Percentiles rank a stretch among this genome's conserved stretches.
phyloP scores from a whole-genome alignment of 306 rosid genomes.

The Mimosa pudica region DNA sequence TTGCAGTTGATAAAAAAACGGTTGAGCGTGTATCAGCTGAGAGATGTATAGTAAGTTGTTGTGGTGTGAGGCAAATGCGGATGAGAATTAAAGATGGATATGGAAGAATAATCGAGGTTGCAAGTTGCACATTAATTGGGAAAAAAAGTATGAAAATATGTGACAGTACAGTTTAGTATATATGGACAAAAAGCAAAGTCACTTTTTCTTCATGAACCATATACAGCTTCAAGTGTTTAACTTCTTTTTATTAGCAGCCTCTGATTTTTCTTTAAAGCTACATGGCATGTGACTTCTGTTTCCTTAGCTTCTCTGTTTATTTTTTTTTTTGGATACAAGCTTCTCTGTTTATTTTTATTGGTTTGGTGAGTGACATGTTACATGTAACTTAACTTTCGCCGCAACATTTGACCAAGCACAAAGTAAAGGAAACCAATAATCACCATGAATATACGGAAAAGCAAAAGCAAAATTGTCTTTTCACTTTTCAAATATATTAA shows the following conservation, averaged over 20 bases:
- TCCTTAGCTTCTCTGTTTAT: background rate
- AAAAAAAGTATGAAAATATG: background rate
- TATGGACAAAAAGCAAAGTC: slow-evolving; percentile 41
- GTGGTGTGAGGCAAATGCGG: background rate
- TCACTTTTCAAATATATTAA: no score
- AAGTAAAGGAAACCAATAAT: background rate
- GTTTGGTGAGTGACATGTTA: background rate
- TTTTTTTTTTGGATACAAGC: no score
- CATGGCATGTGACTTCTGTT: slow-evolving; percentile 33
- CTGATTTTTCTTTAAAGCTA: slow-evolving; percentile 3
- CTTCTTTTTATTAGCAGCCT: background rate
- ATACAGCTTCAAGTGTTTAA: background rate
- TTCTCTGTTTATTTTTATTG: no score
- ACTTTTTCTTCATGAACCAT: slow-evolving; percentile 35
- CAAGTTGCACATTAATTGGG: background rate
- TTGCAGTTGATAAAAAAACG: background rate
- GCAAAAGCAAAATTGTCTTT: background rate
- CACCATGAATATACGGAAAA: background rate
- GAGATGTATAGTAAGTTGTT: background rate
- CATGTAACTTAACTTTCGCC: slow-evolving; percentile 23
- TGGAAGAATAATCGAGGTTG: background rate
- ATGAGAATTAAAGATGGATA: background rate
- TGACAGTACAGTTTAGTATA: background rate
- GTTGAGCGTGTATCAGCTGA: background rate
- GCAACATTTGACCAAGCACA: slow-evolving; percentile 42